Evolutionary conservation across 2,329 filamentous ascomycete species (phyloP), one percentile per base, ranked within the genome.

Genomic region (Diaporthe citri): DNA sequence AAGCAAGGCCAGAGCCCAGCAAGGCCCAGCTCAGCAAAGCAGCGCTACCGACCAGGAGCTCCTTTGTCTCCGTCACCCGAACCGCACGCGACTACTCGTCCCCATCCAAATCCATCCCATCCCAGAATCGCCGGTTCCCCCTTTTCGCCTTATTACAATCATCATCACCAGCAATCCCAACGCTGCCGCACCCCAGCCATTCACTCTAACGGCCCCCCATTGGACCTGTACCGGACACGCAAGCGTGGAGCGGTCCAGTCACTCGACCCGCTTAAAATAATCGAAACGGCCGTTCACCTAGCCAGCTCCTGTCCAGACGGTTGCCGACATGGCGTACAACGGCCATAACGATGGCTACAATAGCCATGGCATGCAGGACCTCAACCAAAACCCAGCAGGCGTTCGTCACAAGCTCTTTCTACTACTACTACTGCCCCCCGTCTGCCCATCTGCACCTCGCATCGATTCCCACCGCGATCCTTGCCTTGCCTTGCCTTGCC

Each of bases 281-380:
- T 64, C 70, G 70, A 72, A 72, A 72, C 70, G 70, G 59, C 70
- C 70, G 59, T 64, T 43, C 46, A 52, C 71, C 67, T 31, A 75
- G 71, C 57, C 79, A 72, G 56, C 55, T 60, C 64, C 64, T 67
- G 46, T 36, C 46, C 15, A 39, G 46, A 67, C 60, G 43, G 67
- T 76, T 72, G 62, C 70, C 79, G 87, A 79, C 83, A 91, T 91
- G 90, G 92, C 92, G 81, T 93, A 93, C 84, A 90, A 90, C 84
- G 90, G 90, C 81, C 87, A 88, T 76, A 85, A 87, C 82, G 87
- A 90, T 78, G 89, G 89, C 73, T 93, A 91, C 78, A 87, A 90
- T 74, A 89, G 90, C 79, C 92, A 94, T 82, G 89, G 88, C 75
- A 84, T 94, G 80, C 91, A 94, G 81, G 92, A 95, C 81, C 87